Conservation (phyloP, 2,329 filamentous ascomycete species). For the Tolypocladium endophyticum region DNA sequence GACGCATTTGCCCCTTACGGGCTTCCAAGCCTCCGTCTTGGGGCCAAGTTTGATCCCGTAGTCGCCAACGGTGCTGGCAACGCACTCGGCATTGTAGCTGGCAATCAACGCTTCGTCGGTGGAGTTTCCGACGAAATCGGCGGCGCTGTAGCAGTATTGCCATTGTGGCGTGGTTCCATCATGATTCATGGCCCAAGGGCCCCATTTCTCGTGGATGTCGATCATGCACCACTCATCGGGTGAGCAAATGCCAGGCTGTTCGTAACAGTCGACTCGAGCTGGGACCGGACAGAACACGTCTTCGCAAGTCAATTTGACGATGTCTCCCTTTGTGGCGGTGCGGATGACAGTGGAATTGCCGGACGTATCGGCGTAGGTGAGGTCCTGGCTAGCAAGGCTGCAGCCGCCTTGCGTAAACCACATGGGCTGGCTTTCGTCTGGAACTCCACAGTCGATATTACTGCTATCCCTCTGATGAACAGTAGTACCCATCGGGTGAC, state of each 20-base stretch:
- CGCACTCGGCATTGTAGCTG: background rate
- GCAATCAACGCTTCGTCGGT: background rate
- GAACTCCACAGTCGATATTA: background rate
- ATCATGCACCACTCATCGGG: background rate
- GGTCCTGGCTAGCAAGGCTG: background rate
- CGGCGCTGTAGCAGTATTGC: background rate
- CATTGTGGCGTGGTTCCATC: background rate
- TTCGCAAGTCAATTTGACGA: background rate
- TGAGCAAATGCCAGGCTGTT: background rate
- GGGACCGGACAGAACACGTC: background rate
- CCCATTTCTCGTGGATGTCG: background rate
- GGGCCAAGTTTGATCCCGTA: background rate
- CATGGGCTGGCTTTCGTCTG: background rate
- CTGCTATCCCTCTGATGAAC: background rate
- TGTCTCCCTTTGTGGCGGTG: background rate
- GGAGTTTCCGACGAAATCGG: background rate
- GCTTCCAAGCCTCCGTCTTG: background rate
- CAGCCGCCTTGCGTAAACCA: background rate
- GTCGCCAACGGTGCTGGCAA: background rate
- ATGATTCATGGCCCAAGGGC: background rate
- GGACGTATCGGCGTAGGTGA: background rate
- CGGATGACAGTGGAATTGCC: background rate
- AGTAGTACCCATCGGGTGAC: background rate
- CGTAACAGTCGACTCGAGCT: background rate
- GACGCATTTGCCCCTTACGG: background rate